Evolutionary conservation across 331 rosid genomes (phyloP), one percentile per base, ranked within the genome.

Genomic region (Phaseolus coccineus): DNA sequence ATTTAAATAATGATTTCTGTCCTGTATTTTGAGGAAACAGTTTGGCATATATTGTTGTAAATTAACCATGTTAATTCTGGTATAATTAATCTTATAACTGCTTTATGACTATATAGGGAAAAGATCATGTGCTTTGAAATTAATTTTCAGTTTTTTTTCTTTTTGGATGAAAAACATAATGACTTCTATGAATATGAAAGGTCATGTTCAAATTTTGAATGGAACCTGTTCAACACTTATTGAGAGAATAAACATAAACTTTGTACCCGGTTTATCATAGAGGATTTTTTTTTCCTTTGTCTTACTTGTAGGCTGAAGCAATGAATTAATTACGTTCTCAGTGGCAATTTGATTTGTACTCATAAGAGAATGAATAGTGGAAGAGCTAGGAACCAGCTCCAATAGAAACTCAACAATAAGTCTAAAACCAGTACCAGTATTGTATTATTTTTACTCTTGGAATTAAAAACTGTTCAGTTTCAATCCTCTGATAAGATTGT

Each of bases 1-100:
- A 35, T 44, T 61, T 64, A 80, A 56, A 73, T 83, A 75, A 82
- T 82, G 85, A 81, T 80, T 73, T 42, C 22, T 82, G 63, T 78
- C 37, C 75, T 79, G 13, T 77, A 8, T 22, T 55, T 50, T 57
- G 2, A 57, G 19, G 46, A 76, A 72, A 24, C 56, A 53, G 13
- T 61, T 57, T 78, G 22, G 69, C 69, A 64, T 53, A 63, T 56
- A 63, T 56, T 19, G 22, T 19, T 66, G 8, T 55, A 15, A 57
- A 57, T 39, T 58, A 63, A 5, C 59, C 46, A 8, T 14, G 59
- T 47, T 25, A 56, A 50, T 27, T 73, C 30, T 30, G 50, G 44
- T 44, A 15, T 64, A 66, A 8, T 3, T 4, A 33, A 1, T 37
- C 30, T 59, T 47, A 71, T 46, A 31, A 71, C 30, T 28, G 40